These are phyloP conservation scores for Cokeromyces recurvatus DNA, from an alignment of 371 early-diverging fungal genomes.

Conservation along the genomic window DNA sequence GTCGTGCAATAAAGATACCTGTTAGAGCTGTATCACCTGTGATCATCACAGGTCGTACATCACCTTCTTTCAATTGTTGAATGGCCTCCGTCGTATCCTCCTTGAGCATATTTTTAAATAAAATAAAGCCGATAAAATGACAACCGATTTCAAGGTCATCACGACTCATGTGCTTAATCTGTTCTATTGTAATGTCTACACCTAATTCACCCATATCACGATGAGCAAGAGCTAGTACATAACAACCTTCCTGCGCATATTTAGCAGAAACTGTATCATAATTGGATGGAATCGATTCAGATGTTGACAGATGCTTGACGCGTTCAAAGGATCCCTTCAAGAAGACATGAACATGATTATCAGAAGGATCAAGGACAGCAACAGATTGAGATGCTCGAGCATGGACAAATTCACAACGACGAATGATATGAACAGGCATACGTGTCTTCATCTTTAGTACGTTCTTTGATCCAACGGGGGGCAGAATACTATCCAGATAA, in stretches of 20 bases:
- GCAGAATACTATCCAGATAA: slow-evolving; percentile 18
- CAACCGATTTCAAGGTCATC: slow-evolving; percentile 62
- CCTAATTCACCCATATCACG: slow-evolving; percentile 39
- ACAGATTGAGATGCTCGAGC: slow-evolving; percentile 78
- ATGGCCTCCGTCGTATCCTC: slow-evolving; percentile 66
- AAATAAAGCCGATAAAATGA: slow-evolving; percentile 62
- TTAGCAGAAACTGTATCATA: slow-evolving; percentile 46
- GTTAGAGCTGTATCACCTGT: slow-evolving; percentile 91
- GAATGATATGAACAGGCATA: slow-evolving; percentile 44
- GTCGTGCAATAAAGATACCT: slow-evolving; percentile 75
- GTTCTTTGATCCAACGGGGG: slow-evolving; percentile 2
- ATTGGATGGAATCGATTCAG: slow-evolving; percentile 51
- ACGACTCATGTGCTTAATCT: slow-evolving; percentile 37
- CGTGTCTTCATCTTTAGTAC: neutral
- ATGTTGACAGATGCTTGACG: slow-evolving; percentile 48
- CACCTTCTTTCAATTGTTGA: slow-evolving; percentile 63
- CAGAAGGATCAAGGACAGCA: slow-evolving; percentile 49
- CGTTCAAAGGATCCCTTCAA: slow-evolving; percentile 82
- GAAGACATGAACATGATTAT: slow-evolving; percentile 52
- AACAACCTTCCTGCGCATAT: slow-evolving; percentile 68
- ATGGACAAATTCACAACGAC: slow-evolving; percentile 82
- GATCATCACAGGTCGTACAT: slow-evolving; percentile 78
- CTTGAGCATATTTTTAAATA: slow-evolving; percentile 87
- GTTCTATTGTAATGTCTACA: slow-evolving; percentile 23
- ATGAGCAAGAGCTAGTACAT: slow-evolving; percentile 69